These are phyloP conservation scores for Lentinula boryana DNA, from an alignment of 768 basidiomycete species.

Conservation along the genomic window DNA sequence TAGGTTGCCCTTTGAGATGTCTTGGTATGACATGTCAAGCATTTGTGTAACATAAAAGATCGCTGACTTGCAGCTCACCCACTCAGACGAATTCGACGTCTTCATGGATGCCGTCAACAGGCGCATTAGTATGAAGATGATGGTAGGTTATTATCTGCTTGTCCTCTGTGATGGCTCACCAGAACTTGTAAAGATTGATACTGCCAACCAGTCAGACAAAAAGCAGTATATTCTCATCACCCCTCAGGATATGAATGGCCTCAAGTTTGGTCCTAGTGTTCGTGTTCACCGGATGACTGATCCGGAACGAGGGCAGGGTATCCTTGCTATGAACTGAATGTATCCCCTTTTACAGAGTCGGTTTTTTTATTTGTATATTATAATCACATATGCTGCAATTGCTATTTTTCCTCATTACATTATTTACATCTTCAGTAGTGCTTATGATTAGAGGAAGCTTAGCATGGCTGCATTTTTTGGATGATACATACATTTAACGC, in stretches of 20 bases:
- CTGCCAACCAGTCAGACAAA: slow-evolving; percentile 78
- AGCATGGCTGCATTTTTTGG: neutral
- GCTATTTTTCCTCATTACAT: no score
- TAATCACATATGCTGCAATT: no score
- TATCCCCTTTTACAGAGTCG: no score
- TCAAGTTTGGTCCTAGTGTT: slow-evolving; percentile 62
- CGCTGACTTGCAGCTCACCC: neutral
- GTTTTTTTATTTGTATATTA: no score
- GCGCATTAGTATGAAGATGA: slow-evolving; percentile 91
- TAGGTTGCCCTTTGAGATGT: slow-evolving; percentile 90
- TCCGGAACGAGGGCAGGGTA: slow-evolving; percentile 63
- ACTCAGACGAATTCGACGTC: slow-evolving; percentile 90
- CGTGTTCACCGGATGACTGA: slow-evolving; percentile 74
- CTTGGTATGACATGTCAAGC: slow-evolving; percentile 47
- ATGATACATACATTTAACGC: neutral
- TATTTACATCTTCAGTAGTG: no score
- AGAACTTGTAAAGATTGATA: slow-evolving; percentile 59
- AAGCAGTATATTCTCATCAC: slow-evolving; percentile 96
- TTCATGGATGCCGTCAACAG: slow-evolving; percentile 96
- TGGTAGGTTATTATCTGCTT: slow-evolving; percentile 44
- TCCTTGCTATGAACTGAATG: slow-evolving; percentile 24
- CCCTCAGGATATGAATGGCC: slow-evolving; percentile 85
- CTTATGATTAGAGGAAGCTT: no score
- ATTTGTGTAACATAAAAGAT: neutral
- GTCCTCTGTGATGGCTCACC: slow-evolving; percentile 1